Evolutionary conservation across 371 early-diverging fungal genomes (phyloP), one percentile per base, ranked within the genome.

Genomic region (Umbelopsis sp.): DNA sequence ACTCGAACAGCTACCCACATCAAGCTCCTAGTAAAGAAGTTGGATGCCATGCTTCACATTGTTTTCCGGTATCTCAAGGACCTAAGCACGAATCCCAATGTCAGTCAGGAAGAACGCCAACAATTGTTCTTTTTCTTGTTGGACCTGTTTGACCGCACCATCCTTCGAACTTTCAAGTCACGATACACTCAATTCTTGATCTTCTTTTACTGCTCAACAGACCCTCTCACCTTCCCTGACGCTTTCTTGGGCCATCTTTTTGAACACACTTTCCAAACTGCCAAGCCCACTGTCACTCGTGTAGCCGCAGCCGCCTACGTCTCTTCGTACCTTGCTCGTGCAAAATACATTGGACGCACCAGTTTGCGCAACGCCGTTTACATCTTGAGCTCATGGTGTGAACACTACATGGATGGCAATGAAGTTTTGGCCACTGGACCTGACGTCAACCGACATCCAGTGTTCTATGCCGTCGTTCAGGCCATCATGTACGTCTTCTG

Each of bases 401-500:
- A 85, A 35, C 70, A 79, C 4, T 94, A 91, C 62, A 77, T 95
- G 38, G 92, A 92, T 44, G 74, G 80, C 63, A 74, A 89, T 69
- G 94, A 96, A 69, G 73, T 67, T 16, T 67, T 66, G 12, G 63
- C 75, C 4, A 32, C 64, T 41, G 51, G 71, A 29, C 79, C 82
- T 0, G 89, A 92, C 66, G 77, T 86, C 12, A 80, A 82, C 65
- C 82, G 86, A 41, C 86, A 92, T 66, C 84, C 86, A 8, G 88
- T 92, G 25, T 96, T 98, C 68, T 97, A 96, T 72, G 86, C 93
- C 1, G 90, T 87, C n/a, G 88, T 93, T 9, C 97, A 97, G 73
- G 93, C 96, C 0, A 74, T 92, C 50, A 81, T 98, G 73, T 98
- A 97, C 73, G 88, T 96, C 9, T 96, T 96, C 63, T 96, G 96